Base-by-base conservation (phyloP, 2,329 filamentous ascomycete genomes). In the Curvularia verruculosa region DNA sequence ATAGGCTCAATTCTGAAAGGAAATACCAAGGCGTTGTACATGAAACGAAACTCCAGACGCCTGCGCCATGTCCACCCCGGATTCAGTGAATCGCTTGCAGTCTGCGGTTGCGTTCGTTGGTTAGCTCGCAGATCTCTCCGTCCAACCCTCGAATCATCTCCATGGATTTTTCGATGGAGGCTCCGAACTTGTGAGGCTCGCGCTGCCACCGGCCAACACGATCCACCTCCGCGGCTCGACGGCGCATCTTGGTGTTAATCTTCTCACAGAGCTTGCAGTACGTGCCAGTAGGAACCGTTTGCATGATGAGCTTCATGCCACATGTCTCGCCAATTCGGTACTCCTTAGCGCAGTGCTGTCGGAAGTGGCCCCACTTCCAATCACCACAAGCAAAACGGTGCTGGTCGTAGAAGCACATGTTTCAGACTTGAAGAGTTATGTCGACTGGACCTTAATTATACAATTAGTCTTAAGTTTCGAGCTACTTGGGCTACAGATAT, bases 391-490 rank as follows among this genome's bases (percentile, higher is more conserved):
- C 78, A 85, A 90, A 96, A 68, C 87, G 85, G 77, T 89, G 92
- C 79, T 94, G 90, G 72, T 97, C 92, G 83, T 93, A 98, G 83
- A 95, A 97, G 82, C 94, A 97, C 94, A 98, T 96, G 74, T 76
- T 72, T 74, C 66, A 73, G 65, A 61, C 60, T 54, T 64, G 63
- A 61, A 71, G 70, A 72, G 69, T 60, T 62, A 64, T 70, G 57
- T 46, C 65, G 61, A 58, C 66, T 72, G 58, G 62, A 60, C 60
- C 66, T 64, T 56, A 56, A 54, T 57, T 58, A 61, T 64, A 67
- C 59, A n/a, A 62, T 77, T 65, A 76, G 72, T 55, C 57, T 60
- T 67, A 57, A 59, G 52, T 29, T 49, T 45, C 41, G 53, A 52
- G 62, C 59, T 64, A 70, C 61, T 75, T 75, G 71, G 72, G 60